phyloP scores from a whole-genome alignment of 2,329 filamentous ascomycete genomes.

The Tolypocladium album region DNA sequence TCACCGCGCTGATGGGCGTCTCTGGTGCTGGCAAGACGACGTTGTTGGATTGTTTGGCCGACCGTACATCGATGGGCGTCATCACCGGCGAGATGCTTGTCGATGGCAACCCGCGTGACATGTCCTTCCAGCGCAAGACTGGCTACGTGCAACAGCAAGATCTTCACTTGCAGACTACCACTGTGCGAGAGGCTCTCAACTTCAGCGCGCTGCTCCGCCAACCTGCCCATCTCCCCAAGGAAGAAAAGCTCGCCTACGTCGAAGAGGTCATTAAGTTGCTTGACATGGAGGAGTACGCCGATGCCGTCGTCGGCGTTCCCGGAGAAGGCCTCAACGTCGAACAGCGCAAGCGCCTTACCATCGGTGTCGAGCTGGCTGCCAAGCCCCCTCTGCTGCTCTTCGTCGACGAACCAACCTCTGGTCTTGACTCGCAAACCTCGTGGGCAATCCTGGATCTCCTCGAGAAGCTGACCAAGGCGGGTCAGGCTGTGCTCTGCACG shows the following conservation, averaged over 20 bases:
- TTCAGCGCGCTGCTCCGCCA: constrained; percentile 84
- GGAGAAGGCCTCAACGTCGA: constrained; percentile 74
- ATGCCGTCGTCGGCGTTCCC: constrained; percentile 81
- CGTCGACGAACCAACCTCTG: constrained; percentile 89
- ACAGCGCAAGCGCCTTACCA: constrained; percentile 69
- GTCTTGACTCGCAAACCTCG: constrained; percentile 85
- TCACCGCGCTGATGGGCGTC: constrained; percentile 86
- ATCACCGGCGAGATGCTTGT: constrained; percentile 74
- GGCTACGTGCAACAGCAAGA: constrained; percentile 92
- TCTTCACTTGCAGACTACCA: constrained; percentile 73
- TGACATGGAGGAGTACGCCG: constrained; percentile 83
- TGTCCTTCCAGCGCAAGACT: constrained; percentile 82
- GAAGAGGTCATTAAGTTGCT: constrained; percentile 84
- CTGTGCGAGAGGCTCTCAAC: constrained; percentile 76
- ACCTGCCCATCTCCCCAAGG: constrained; percentile 57
- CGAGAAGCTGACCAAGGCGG: constrained; percentile 79
- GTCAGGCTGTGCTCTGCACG: constrained; percentile 90
- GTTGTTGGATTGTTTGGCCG: constrained; percentile 74
- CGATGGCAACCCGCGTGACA: constrained; percentile 55
- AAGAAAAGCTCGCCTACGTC: constrained; percentile 79
- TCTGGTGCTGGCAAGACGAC: constrained; percentile 94
- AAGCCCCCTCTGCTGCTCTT: constrained; percentile 86
- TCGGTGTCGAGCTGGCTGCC: constrained; percentile 90
- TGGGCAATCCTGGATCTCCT: constrained; percentile 86
- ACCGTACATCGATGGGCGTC: constrained; percentile 79